Percentiles rank a stretch among this genome's conserved stretches.
These are phyloP conservation scores for Dothistroma septosporum DNA, from an alignment of 2,329 filamentous ascomycete genomes.

Conservation along the genomic window DNA sequence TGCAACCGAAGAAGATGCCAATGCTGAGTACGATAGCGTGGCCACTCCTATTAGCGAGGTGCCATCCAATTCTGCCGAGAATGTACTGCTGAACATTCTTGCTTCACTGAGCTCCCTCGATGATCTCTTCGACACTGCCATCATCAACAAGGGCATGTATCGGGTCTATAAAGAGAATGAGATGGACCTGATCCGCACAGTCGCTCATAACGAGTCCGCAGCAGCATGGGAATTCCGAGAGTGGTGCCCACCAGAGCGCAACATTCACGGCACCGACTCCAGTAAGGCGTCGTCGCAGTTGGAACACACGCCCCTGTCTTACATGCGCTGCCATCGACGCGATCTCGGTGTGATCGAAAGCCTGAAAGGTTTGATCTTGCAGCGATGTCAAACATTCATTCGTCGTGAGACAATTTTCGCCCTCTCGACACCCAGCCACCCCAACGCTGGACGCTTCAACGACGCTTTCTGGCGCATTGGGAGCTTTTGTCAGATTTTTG, in stretches of 20 bases:
- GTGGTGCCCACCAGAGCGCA: slow-evolving; percentile 51
- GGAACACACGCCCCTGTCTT: slow-evolving; percentile 52
- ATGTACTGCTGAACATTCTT: slow-evolving; percentile 52
- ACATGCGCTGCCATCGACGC: slow-evolving; percentile 49
- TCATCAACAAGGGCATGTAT: slow-evolving; percentile 55
- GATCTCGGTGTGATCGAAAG: slow-evolving; percentile 53
- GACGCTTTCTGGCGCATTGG: slow-evolving; percentile 63
- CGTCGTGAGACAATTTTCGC: slow-evolving; percentile 54
- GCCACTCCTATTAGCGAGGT: not conserved
- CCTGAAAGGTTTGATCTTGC: slow-evolving; percentile 54
- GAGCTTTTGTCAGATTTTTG: slow-evolving; percentile 63
- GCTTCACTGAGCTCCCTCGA: slow-evolving; percentile 46
- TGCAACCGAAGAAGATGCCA: not conserved
- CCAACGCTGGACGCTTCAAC: slow-evolving; percentile 50
- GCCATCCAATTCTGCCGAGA: slow-evolving; percentile 38
- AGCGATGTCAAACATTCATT: slow-evolving; percentile 54
- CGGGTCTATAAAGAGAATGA: slow-evolving; percentile 56
- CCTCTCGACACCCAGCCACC: slow-evolving; percentile 45
- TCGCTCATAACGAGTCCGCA: slow-evolving; percentile 52
- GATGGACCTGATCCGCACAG: slow-evolving; percentile 49
- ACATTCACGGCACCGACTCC: slow-evolving; percentile 35
- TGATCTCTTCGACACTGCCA: slow-evolving; percentile 53
- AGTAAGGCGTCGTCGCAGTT: slow-evolving; percentile 36
- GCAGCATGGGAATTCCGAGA: slow-evolving; percentile 59
- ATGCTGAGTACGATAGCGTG: not conserved